Conservation (phyloP, 192 early-diverging fungal species). For the Coemansia sp. region DNA sequence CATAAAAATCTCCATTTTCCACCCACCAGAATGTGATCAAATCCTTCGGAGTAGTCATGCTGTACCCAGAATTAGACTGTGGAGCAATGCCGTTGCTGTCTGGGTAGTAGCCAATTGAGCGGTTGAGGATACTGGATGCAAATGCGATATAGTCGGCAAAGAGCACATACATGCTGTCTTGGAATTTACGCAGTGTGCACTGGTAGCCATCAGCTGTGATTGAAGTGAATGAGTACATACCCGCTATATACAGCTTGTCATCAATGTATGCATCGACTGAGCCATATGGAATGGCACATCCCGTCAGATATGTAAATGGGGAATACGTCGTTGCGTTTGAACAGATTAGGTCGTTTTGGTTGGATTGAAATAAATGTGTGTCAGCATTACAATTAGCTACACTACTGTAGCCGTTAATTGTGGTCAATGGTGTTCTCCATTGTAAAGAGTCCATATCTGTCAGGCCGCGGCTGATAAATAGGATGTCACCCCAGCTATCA, state of each 20-base stretch:
- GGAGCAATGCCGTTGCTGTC: background rate
- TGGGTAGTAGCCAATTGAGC: constrained; percentile 1
- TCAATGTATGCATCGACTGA: background rate
- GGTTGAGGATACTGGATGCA: background rate
- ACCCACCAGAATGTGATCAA: background rate
- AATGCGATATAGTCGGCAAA: constrained; percentile 5
- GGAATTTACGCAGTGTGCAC: background rate
- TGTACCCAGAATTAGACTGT: constrained; percentile 1
- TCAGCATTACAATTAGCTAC: background rate
- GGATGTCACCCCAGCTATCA: background rate
- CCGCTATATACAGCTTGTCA: background rate
- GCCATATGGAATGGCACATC: background rate
- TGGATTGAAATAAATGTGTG: background rate
- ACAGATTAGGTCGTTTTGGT: constrained; percentile 1
- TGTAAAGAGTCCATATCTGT: background rate
- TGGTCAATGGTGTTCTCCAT: background rate
- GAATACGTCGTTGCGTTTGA: background rate
- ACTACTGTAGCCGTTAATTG: background rate
- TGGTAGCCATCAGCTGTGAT: background rate
- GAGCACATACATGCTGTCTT: background rate
- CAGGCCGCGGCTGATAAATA: background rate
- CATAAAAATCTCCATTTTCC: background rate
- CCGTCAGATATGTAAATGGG: background rate
- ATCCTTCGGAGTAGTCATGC: background rate
- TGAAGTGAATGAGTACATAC: background rate